Percentiles rank a stretch among this genome's conserved stretches.
phyloP scores from a whole-genome alignment of 805 yeast species.

The Yarrowia bubula region DNA sequence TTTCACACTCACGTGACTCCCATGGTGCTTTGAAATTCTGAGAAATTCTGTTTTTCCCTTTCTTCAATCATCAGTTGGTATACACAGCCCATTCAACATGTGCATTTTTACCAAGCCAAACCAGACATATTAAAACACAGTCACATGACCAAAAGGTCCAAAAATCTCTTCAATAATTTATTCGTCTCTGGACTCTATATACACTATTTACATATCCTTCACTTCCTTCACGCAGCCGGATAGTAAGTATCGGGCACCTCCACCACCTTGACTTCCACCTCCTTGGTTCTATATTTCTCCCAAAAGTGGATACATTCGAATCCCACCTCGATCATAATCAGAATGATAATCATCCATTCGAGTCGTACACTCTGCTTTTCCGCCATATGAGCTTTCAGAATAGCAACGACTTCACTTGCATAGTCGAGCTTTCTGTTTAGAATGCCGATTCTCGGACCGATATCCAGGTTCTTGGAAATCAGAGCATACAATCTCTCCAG shows the following conservation, averaged over 20 bases:
- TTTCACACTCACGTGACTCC: no score
- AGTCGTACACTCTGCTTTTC: conserved; percentile 73
- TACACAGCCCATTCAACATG: no score
- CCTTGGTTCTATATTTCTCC: conserved; percentile 7
- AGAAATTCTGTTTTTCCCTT: no score
- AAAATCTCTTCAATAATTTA: no score
- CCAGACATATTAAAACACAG: no score
- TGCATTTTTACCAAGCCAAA: no score
- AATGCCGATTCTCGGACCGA: conserved; percentile 71
- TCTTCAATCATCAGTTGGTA: no score
- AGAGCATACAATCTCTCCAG: conserved; percentile 72
- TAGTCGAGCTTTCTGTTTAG: conserved; percentile 84
- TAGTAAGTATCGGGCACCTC: not conserved
- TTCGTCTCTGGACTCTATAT: not conserved
- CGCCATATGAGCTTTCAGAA: conserved; percentile 67
- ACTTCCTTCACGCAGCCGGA: not conserved
- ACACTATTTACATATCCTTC: not conserved
- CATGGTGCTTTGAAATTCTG: no score
- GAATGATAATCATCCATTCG: conserved; percentile 83
- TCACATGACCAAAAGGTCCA: no score
- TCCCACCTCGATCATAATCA: conserved; percentile 81
- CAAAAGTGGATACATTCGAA: conserved; percentile 73
- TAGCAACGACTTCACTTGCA: conserved; percentile 83
- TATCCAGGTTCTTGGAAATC: conserved; percentile 70
- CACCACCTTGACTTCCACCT: not conserved